Conservation (phyloP, 352 stramenopile species). For the Globisporangium spinosum region DNA sequence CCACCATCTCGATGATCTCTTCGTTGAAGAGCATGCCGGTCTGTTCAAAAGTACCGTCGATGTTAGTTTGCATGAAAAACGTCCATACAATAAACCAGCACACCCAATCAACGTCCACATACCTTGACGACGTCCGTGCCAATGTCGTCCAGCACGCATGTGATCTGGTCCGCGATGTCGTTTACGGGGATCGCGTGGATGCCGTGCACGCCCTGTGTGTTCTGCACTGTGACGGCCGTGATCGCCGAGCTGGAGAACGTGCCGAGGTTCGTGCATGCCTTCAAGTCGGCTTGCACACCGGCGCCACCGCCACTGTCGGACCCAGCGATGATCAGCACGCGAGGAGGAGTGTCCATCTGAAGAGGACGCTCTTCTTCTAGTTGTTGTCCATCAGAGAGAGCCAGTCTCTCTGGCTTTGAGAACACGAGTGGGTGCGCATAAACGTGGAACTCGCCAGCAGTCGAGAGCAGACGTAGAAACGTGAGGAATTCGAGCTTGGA, state of each 20-base stretch:
- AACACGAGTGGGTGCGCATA: conserved; percentile 13
- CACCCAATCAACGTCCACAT: neutral
- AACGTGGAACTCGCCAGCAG: conserved; percentile 7
- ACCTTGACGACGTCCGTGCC: conserved; percentile 86
- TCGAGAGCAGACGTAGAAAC: conserved; percentile 24
- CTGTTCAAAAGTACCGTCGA: conserved; percentile 15
- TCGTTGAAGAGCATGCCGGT: conserved; percentile 91
- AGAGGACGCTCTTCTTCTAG: neutral
- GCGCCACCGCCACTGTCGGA: conserved; percentile 89
- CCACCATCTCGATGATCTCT: conserved; percentile 76
- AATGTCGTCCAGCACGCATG: conserved; percentile 88
- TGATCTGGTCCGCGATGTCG: conserved; percentile 79
- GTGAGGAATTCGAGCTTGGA: conserved; percentile 24
- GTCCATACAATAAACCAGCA: neutral
- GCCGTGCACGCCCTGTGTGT: conserved; percentile 51
- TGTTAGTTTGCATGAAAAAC: neutral
- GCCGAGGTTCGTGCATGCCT: conserved; percentile 86
- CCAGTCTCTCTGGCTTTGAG: neutral
- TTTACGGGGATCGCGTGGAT: conserved; percentile 50
- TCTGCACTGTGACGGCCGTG: conserved; percentile 91
- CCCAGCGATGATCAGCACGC: conserved; percentile 91
- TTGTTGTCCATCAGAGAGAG: neutral
- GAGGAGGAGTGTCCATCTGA: conserved; percentile 17
- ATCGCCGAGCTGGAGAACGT: conserved; percentile 83
- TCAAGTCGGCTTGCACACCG: conserved; percentile 93